Base-by-base conservation (phyloP, 2,329 filamentous ascomycete genomes). In the Plenodomus biglobosus region DNA sequence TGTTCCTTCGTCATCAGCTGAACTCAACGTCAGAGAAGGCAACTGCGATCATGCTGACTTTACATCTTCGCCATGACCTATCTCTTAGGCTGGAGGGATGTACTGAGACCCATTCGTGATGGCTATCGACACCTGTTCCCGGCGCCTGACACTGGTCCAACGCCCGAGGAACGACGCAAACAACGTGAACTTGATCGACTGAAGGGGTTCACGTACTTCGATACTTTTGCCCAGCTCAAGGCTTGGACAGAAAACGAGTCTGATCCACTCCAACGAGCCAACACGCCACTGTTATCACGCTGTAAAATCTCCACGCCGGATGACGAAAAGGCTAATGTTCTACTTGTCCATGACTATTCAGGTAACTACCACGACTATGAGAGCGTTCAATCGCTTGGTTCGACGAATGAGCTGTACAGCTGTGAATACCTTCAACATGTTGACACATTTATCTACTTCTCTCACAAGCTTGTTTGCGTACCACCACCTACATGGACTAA, bases 401-500 rank as follows among this genome's bases (percentile, higher is more conserved):
- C 73, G 1, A 51, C 62, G 2, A 48, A 62, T 4, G 64, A 71
- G 30, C 57, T 52, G 15, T 78, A 78, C 52, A 63, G 66, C 2
- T 74, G 74, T 59, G 68, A 76, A 52, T 73, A 77, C 46, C 66
- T 77, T 32, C 73, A 77, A 53, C 71, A 66, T 46, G 65, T 77
- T 15, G 69, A 75, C 35, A 65, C 62, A 1, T 77, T 78, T 51
- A 61, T 76, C n/a, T 78, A 78, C 55, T 78, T 78, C 48, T 76
- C 75, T 1, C 75, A 78, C 53, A 76, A 76, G 48, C 65, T 77
- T 3, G 72, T 74, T 8, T 73, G 73, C 27, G 60, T 75, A 13
- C 76, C 76, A 2, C 75, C 76, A 8, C 71, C 75, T 4, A 63
- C 73, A 11, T 78, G 75, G 75, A 75, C 69, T 19, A 77, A 78